phyloP scores from a whole-genome alignment of 495 filamentous ascomycete genomes.

The Tuber magnatum region DNA sequence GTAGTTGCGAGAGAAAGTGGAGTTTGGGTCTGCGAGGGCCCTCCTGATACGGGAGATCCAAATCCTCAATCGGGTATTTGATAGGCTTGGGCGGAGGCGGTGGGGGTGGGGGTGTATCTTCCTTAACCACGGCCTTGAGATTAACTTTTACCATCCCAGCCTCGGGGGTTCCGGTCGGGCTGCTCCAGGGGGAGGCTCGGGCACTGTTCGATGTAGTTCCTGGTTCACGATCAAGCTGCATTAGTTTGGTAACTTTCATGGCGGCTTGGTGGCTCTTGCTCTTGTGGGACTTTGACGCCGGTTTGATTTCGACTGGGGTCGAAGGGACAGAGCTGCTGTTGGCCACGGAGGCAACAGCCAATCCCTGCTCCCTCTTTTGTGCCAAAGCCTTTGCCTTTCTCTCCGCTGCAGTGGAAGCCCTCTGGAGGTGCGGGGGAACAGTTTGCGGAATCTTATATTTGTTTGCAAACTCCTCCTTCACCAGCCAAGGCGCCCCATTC shows the following conservation, averaged over 20 bases:
- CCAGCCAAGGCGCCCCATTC: constrained; percentile 91
- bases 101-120: constrained; percentile 45
- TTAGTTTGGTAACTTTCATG: constrained; percentile 39
- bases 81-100: constrained; percentile 68
- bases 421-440: constrained; percentile 73
- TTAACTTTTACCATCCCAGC: constrained; percentile 30
- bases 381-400: constrained; percentile 53
- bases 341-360: constrained; percentile 32
- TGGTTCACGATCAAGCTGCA: constrained; percentile 48
- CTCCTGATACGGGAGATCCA: constrained; percentile 64
- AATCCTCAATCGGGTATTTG: constrained; percentile 92
- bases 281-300: constrained; percentile 70
- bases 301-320: constrained; percentile 68
- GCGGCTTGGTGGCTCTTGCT: constrained; percentile 48
- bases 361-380: constrained; percentile 52
- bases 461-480: constrained; percentile 77
- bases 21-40: constrained; percentile 59
- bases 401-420: constrained; percentile 69
- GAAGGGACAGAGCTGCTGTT: constrained; percentile 52
- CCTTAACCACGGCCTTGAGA: constrained; percentile 33
- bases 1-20: constrained; percentile 61
- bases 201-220: constrained; percentile 39
- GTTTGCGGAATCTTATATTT: constrained; percentile 76
- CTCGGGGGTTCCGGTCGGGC: constrained; percentile 38
- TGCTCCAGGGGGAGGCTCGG: constrained; percentile 37